Percentiles rank a stretch among this genome's conserved stretches.
Conservation (phyloP, 2,329 filamentous ascomycete genomes). For the Alternaria ventricosa region DNA sequence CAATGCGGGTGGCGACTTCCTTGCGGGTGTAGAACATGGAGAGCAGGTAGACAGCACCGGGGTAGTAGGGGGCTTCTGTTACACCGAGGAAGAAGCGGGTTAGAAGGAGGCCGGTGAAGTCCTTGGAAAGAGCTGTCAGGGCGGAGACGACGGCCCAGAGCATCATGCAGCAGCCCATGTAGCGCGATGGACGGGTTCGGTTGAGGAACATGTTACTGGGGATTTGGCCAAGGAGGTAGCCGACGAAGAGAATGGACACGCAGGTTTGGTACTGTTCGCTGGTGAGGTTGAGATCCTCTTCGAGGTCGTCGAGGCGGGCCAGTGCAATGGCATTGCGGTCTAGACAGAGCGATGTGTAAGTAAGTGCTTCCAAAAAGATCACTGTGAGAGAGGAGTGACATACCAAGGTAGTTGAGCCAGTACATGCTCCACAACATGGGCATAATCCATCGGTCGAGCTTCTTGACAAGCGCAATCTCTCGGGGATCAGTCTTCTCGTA, state of each 20-base stretch:
- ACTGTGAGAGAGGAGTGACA: conserved; percentile 6
- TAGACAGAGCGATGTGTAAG: conserved; percentile 15
- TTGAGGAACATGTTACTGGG: conserved; percentile 49
- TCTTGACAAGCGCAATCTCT: conserved; percentile 44
- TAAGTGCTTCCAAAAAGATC: conserved; percentile 40
- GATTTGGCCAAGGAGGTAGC: conserved; percentile 47
- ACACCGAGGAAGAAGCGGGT: conserved; percentile 54
- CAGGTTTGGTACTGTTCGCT: conserved; percentile 33
- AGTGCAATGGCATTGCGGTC: conserved; percentile 70
- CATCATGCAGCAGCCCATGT: conserved; percentile 44
- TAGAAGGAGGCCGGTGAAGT: conserved; percentile 53
- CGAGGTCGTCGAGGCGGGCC: conserved; percentile 67
- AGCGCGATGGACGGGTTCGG: conserved; percentile 34
- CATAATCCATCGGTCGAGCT: conserved; percentile 40
- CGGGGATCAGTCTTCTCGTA: conserved; percentile 45
- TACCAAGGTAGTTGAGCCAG: conserved; percentile 19
- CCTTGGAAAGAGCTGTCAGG: conserved; percentile 51
- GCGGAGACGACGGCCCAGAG: conserved; percentile 53
- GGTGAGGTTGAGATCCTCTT: conserved; percentile 58
- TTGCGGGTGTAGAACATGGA: conserved; percentile 48
- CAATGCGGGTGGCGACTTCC: conserved; percentile 60
- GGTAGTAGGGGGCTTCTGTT: conserved; percentile 50
- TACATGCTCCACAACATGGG: conserved; percentile 35
- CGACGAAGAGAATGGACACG: conserved; percentile 32
- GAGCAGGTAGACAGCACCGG: conserved; percentile 47